Percentiles rank a stretch among this genome's conserved stretches.
phyloP scores from a whole-genome alignment of 257 asterid species.

The Solanum tacnaense region DNA sequence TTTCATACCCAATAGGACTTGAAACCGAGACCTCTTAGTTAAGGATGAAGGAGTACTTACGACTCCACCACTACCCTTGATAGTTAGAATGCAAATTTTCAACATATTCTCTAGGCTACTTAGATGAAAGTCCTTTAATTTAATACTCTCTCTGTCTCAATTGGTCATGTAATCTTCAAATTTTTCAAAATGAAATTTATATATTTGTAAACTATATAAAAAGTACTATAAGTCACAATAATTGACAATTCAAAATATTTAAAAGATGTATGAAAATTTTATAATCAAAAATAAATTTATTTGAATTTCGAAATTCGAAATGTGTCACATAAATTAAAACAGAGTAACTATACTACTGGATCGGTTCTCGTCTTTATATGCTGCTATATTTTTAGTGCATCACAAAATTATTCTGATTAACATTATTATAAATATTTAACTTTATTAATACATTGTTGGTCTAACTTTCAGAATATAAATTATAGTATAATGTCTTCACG shows the following conservation, averaged over 20 bases:
- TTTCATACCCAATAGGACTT: fast-evolving
- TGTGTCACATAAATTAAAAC: no score
- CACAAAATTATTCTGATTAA: not conserved
- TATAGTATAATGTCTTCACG: not conserved
- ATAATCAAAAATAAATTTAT: no score
- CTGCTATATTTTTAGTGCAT: not conserved
- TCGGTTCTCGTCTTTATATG: not conserved
- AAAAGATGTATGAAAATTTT: no score
- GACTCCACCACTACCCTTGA: not conserved
- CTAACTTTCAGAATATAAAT: not conserved
- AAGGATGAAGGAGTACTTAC: not conserved
- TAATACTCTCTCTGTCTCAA: not conserved
- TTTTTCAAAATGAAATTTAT: no score
- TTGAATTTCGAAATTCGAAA: no score
- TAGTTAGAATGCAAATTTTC: no score
- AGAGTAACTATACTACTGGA: not conserved
- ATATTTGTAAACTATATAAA: no score
- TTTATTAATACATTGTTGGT: not conserved
- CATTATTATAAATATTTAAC: not conserved
- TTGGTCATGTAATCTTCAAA: not conserved
- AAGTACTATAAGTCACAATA: no score
- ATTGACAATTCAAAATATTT: no score
- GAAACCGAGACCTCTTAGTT: no score
- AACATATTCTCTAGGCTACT: not conserved
- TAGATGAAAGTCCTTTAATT: not conserved